A percentile compares a stretch with the other conserved stretches of the same genome.
phyloP scores from a whole-genome alignment of 2,329 filamentous ascomycete species.

The Botrytis sinoallii region DNA sequence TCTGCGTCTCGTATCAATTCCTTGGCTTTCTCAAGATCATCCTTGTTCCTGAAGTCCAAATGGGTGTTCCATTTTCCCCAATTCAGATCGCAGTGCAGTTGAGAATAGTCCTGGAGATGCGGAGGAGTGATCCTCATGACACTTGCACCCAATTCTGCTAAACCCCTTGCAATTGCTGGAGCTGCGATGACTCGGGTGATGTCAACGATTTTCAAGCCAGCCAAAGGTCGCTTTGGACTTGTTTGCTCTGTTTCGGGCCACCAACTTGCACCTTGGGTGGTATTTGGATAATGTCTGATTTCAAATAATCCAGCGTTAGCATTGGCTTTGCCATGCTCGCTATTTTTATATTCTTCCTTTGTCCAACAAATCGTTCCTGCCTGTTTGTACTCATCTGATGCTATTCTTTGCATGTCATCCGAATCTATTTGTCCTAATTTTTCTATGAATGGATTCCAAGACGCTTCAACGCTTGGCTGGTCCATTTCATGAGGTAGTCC shows the following conservation, averaged over 20 bases:
- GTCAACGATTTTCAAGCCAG: slow-evolving; percentile 39
- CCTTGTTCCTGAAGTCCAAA: slow-evolving; percentile 46
- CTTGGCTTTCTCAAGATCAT: slow-evolving; percentile 42
- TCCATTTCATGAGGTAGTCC: background rate
- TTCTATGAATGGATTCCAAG: background rate
- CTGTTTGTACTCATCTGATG: background rate
- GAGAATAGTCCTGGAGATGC: slow-evolving; percentile 40
- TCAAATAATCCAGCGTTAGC: slow-evolving; percentile 43
- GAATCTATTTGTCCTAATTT: background rate
- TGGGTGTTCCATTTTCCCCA: slow-evolving; percentile 47
- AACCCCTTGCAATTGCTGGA: slow-evolving; percentile 42
- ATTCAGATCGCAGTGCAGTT: slow-evolving; percentile 39
- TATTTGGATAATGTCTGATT: slow-evolving; percentile 32
- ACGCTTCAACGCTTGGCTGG: background rate
- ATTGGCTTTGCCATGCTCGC: slow-evolving; percentile 44
- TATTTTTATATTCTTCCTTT: slow-evolving; percentile 32
- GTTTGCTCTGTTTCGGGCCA: slow-evolving; percentile 16
- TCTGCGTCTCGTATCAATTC: slow-evolving; percentile 49
- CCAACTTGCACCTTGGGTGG: slow-evolving; percentile 20
- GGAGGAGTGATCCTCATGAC: slow-evolving; percentile 47
- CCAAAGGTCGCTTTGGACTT: slow-evolving; percentile 21
- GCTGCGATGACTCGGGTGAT: slow-evolving; percentile 46
- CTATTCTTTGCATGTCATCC: background rate
- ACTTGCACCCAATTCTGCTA: slow-evolving; percentile 46
- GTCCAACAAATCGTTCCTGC: background rate